Conservation (phyloP, 2,329 filamentous ascomycete genomes). For the Penicillium capsulatum region DNA sequence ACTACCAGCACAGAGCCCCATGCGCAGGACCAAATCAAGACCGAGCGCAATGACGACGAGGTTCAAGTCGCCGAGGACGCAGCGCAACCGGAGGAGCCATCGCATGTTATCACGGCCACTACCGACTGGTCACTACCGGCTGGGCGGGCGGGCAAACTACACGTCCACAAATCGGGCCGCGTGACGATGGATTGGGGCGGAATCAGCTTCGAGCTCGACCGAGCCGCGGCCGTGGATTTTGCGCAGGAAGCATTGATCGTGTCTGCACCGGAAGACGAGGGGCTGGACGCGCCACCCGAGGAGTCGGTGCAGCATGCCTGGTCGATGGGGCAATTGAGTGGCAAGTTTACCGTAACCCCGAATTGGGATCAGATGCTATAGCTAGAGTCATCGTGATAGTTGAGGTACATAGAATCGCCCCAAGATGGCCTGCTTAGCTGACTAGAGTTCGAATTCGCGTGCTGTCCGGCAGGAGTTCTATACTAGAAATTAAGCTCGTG, state of each 20-base stretch:
- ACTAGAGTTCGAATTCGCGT: too few relatives aligned
- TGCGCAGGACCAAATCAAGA: conserved; percentile 15
- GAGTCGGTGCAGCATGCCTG: conserved; percentile 43
- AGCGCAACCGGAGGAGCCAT: conserved; percentile 11
- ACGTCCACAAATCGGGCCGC: conserved; percentile 58
- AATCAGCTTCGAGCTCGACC: conserved; percentile 54
- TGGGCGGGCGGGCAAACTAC: conserved; percentile 58
- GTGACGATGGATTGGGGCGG: conserved; percentile 62
- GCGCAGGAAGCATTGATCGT: conserved; percentile 56
- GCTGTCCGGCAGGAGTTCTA: too few relatives aligned
- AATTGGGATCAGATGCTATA: conserved; percentile 54
- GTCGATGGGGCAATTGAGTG: conserved; percentile 59
- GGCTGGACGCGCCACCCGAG: conserved; percentile 17
- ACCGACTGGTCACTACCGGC: conserved; percentile 44
- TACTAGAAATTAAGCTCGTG: too few relatives aligned
- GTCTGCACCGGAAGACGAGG: conserved; percentile 19
- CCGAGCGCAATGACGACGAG: conserved; percentile 33
- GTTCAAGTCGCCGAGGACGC: conserved; percentile 25
- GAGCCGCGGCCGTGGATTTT: conserved; percentile 55
- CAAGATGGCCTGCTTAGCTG: too few relatives aligned
- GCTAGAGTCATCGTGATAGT: conserved; percentile 7
- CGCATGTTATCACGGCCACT: conserved; percentile 41
- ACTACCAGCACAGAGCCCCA: conserved; percentile 1
- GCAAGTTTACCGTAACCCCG: conserved; percentile 61
- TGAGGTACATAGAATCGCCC: too few relatives aligned